These are phyloP conservation scores for Podospora tetraspora DNA, from an alignment of 495 filamentous ascomycete species.

Conservation along the genomic window DNA sequence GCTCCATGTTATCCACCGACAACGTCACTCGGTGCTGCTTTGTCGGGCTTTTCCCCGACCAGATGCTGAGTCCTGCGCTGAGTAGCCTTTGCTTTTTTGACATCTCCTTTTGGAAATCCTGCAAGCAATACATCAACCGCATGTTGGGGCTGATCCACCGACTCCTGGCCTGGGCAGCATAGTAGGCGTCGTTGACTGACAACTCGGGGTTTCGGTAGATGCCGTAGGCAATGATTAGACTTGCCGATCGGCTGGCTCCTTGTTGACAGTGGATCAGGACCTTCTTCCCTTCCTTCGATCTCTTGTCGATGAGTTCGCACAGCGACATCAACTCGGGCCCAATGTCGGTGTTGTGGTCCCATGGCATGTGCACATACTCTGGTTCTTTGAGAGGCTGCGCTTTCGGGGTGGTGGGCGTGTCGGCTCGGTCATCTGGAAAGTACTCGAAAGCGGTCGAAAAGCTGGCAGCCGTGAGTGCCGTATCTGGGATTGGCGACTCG, in stretches of 20 bases:
- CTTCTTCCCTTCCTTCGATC: constrained; percentile 72
- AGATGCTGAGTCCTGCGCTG: constrained; percentile 41
- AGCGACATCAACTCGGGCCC: constrained; percentile 75
- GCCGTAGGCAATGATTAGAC: constrained; percentile 92
- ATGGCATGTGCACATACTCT: constrained; percentile 92
- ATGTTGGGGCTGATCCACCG: constrained; percentile 98
- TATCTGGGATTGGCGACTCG: constrained; percentile 58
- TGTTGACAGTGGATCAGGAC: constrained; percentile 94
- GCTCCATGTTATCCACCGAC: constrained; percentile 47
- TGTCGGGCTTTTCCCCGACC: constrained; percentile 42
- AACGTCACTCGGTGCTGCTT: constrained; percentile 47
- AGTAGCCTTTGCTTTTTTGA: constrained; percentile 42
- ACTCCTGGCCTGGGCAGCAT: constrained; percentile 81
- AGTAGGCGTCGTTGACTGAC: constrained; percentile 89
- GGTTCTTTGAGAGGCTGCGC: constrained; percentile 52
- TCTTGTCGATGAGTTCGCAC: constrained; percentile 82
- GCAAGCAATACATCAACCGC: constrained; percentile 94
- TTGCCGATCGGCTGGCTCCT: constrained; percentile 93
- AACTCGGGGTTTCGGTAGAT: constrained; percentile 83
- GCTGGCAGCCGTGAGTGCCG: constrained; percentile 62
- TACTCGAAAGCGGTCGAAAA: constrained; percentile 70
- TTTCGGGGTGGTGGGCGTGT: constrained; percentile 56
- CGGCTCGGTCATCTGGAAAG: constrained; percentile 32
- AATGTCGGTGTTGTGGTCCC: constrained; percentile 98
- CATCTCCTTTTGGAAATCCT: constrained; percentile 78